phyloP scores from a whole-genome alignment of 805 yeast species.

The Hanseniaspora jakobsenii region DNA sequence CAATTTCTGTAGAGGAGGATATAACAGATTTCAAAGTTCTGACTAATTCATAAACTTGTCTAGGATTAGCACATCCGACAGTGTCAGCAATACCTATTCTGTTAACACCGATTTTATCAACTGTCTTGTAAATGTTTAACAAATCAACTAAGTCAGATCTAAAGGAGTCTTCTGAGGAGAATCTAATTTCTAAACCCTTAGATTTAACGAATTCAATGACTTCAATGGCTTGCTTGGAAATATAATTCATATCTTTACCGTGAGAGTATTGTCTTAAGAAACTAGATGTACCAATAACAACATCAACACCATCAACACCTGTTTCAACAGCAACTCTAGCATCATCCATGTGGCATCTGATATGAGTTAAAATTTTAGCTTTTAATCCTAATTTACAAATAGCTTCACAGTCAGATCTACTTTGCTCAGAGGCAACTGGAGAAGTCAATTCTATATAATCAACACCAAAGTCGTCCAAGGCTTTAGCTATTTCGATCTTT shows the following conservation, averaged over 20 bases:
- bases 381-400: slow-evolving; percentile 93
- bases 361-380: slow-evolving; percentile 91
- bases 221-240: slow-evolving; percentile 89
- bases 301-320: slow-evolving; percentile 98
- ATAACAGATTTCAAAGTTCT: slow-evolving; percentile 88
- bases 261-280: slow-evolving; percentile 89
- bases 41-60: slow-evolving; percentile 94
- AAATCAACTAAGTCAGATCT: slow-evolving; percentile 92
- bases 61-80: slow-evolving; percentile 97
- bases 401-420: slow-evolving; percentile 89
- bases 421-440: slow-evolving; percentile 95
- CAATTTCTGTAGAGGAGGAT: slow-evolving; percentile 91
- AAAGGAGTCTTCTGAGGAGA: slow-evolving; percentile 94
- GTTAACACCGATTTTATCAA: slow-evolving; percentile 93
- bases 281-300: slow-evolving; percentile 93
- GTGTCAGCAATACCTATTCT: slow-evolving; percentile 99
- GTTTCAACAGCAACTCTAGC: slow-evolving; percentile 95
- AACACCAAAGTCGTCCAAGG: slow-evolving; percentile 93
- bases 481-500: slow-evolving; percentile 93
- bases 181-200: slow-evolving; percentile 92
- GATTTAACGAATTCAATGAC: slow-evolving; percentile 95
- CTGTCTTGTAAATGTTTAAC: slow-evolving; percentile 89
- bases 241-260: slow-evolving; percentile 97
- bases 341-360: slow-evolving; percentile 98
- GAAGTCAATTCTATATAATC: slow-evolving; percentile 96